phyloP scores from a whole-genome alignment of 1,139 yeast species.

The Taiozyma sp. region DNA sequence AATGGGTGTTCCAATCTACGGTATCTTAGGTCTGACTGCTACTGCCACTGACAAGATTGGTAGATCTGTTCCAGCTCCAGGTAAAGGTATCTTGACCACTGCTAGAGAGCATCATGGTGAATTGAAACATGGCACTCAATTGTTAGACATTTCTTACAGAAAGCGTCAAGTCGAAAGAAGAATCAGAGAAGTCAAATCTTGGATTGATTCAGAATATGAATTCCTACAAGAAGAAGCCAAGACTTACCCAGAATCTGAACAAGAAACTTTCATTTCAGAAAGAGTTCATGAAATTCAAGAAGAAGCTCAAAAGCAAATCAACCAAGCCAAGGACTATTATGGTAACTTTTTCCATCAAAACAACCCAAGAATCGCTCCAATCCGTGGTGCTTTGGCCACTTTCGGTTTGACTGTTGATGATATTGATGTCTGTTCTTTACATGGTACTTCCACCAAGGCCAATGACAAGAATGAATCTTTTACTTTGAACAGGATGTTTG shows the following conservation, averaged over 20 bases:
- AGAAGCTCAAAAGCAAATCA: conserved; percentile 81
- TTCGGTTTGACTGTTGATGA: conserved; percentile 92
- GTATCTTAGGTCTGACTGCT: conserved; percentile 88
- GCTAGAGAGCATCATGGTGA: conserved; percentile 91
- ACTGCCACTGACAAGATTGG: conserved; percentile 99
- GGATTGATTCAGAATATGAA: conserved; percentile 81
- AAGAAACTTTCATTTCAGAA: conserved; percentile 57
- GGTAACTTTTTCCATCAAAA: conserved; percentile 91
- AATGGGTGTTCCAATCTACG: conserved; percentile 99
- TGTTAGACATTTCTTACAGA: conserved; percentile 90
- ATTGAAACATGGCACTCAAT: conserved; percentile 73
- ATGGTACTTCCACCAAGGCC: conserved; percentile 97
- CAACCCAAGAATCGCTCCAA: conserved; percentile 93
- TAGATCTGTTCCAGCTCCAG: conserved; percentile 99
- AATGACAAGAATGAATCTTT: conserved; percentile 97
- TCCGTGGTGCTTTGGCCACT: conserved; percentile 94
- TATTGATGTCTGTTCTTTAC: conserved; percentile 97
- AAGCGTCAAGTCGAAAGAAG: conserved; percentile 84
- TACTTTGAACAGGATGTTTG: conserved; percentile 86
- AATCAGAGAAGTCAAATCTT: conserved; percentile 67
- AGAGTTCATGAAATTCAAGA: conserved; percentile 83
- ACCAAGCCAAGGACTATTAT: conserved; percentile 89
- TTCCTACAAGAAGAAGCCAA: conserved; percentile 68
- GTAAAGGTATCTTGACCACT: conserved; percentile 97
- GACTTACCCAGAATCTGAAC: conserved; percentile 43